phyloP scores from a whole-genome alignment of 768 basidiomycete genomes.

The Psilocybe cyanescens region DNA sequence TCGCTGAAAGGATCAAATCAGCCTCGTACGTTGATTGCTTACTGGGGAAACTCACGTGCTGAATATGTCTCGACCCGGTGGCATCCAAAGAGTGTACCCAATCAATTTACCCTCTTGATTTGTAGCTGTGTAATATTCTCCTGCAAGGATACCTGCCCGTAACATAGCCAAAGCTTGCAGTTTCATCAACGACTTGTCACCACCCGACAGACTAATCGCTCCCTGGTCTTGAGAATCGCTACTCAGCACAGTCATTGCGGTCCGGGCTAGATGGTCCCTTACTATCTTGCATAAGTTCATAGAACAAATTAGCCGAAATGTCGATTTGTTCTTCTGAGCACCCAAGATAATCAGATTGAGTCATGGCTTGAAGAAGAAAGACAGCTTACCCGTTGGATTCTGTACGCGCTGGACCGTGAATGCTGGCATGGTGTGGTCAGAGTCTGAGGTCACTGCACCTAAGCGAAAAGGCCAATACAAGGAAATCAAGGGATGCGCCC shows the following conservation, averaged over 20 bases:
- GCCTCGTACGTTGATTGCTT: no score
- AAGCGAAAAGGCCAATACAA: neutral
- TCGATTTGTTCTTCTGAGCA: constrained; percentile 21
- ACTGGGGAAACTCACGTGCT: constrained; percentile 27
- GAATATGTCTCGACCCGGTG: constrained; percentile 33
- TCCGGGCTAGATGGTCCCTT: neutral
- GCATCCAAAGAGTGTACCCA: constrained; percentile 35
- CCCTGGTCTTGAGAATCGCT: constrained; percentile 23
- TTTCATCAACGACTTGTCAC: constrained; percentile 26
- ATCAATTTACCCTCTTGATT: constrained; percentile 25
- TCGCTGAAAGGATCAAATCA: constrained; percentile 15
- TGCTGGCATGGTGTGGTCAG: constrained; percentile 9
- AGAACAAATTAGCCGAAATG: constrained; percentile 21
- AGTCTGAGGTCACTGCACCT: constrained; percentile 1
- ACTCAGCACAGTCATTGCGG: neutral
- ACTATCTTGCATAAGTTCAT: constrained; percentile 27
- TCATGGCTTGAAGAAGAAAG: neutral
- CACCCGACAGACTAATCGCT: constrained; percentile 29
- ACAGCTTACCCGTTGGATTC: constrained; percentile 18
- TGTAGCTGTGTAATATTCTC: constrained; percentile 32
- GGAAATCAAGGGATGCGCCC: neutral
- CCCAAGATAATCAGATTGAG: neutral
- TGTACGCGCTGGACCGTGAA: constrained; percentile 23
- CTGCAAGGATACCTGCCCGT: constrained; percentile 26
- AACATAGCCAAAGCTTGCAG: constrained; percentile 27